Evolutionary conservation across 2,329 filamentous ascomycete species (phyloP).

Genomic region (Blumeriella jaapii): DNA sequence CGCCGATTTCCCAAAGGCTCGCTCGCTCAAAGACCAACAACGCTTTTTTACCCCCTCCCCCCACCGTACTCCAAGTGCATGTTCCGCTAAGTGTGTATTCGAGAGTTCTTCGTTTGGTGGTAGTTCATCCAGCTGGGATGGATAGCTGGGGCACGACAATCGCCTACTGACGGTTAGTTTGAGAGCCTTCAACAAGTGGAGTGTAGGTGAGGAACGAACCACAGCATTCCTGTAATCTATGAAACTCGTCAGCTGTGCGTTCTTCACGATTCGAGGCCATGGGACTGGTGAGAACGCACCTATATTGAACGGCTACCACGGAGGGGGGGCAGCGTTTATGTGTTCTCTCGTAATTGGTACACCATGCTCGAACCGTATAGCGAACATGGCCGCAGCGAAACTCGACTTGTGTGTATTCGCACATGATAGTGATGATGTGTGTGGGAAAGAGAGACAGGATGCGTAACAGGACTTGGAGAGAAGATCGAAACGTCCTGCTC

Average conservation of each 20-base stretch:
- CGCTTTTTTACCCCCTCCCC: too few species aligned
- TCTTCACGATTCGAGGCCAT: not conserved
- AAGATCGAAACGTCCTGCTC: too few species aligned
- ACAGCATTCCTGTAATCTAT: slow-evolving; percentile 24
- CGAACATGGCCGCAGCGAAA: slow-evolving; percentile 44
- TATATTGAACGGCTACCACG: slow-evolving; percentile 30
- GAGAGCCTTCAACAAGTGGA: not conserved
- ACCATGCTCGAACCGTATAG: slow-evolving; percentile 45
- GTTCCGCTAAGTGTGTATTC: slow-evolving; percentile 12
- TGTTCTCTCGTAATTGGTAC: slow-evolving; percentile 35
- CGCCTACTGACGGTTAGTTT: slow-evolving; percentile 9
- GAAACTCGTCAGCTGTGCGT: slow-evolving; percentile 10
- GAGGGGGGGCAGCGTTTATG: slow-evolving; percentile 44
- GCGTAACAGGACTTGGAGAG: not conserved
- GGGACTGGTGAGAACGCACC: slow-evolving; percentile 13
- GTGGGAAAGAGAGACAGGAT: slow-evolving; percentile 1
- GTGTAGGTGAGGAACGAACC: slow-evolving; percentile 13
- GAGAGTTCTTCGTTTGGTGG: slow-evolving; percentile 11
- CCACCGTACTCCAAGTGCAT: not conserved
- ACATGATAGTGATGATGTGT: slow-evolving; percentile 32
- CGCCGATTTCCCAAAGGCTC: too few species aligned
- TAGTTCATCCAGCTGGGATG: slow-evolving; percentile 17
- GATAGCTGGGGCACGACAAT: slow-evolving; percentile 19
- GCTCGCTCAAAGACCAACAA: too few species aligned
- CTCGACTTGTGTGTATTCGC: slow-evolving; percentile 47